Conservation (phyloP, 352 stramenopile genomes). For the Phytophthora cryptogea region DNA sequence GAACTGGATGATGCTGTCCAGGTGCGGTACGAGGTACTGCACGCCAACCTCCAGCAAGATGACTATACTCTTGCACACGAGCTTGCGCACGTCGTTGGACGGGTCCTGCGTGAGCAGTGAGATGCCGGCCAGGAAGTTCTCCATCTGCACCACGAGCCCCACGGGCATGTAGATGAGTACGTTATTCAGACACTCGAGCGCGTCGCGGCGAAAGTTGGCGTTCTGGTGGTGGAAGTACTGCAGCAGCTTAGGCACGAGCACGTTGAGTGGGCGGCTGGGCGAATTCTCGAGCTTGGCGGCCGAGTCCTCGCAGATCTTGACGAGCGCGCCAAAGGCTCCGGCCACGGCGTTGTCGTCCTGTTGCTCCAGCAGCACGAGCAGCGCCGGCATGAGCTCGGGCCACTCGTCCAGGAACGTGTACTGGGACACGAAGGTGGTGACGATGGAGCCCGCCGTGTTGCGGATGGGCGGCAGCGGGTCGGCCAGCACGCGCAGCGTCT, state of each 20-base stretch:
- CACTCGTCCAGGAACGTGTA: slow-evolving; percentile 90
- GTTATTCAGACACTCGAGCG: slow-evolving; percentile 90
- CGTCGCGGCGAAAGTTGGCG: slow-evolving; percentile 77
- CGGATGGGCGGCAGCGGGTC: slow-evolving; percentile 74
- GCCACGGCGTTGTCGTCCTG: slow-evolving; percentile 72
- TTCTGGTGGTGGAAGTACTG: slow-evolving; percentile 90
- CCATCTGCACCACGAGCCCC: slow-evolving; percentile 90
- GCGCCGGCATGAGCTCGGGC: slow-evolving; percentile 84
- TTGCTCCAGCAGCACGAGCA: slow-evolving; percentile 64
- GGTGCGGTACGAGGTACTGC: slow-evolving; percentile 89
- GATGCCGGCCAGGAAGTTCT: slow-evolving; percentile 89
- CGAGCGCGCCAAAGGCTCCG: slow-evolving; percentile 83
- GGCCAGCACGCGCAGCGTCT: slow-evolving; percentile 71
- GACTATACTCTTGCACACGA: slow-evolving; percentile 93
- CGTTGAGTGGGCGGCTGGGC: slow-evolving; percentile 83
- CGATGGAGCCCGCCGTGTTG: slow-evolving; percentile 72
- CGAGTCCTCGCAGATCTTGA: slow-evolving; percentile 92
- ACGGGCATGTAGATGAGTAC: slow-evolving; percentile 90
- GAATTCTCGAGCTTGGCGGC: slow-evolving; percentile 89
- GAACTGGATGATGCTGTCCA: slow-evolving; percentile 92
- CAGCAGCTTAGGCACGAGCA: slow-evolving; percentile 88
- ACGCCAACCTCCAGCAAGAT: slow-evolving; percentile 88
- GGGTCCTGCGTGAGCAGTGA: slow-evolving; percentile 87
- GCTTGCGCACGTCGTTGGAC: slow-evolving; percentile 78
- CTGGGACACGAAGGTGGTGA: slow-evolving; percentile 88